Evolutionary conservation across 2,329 filamentous ascomycete species (phyloP).

Genomic region (Colletotrichum shisoi): DNA sequence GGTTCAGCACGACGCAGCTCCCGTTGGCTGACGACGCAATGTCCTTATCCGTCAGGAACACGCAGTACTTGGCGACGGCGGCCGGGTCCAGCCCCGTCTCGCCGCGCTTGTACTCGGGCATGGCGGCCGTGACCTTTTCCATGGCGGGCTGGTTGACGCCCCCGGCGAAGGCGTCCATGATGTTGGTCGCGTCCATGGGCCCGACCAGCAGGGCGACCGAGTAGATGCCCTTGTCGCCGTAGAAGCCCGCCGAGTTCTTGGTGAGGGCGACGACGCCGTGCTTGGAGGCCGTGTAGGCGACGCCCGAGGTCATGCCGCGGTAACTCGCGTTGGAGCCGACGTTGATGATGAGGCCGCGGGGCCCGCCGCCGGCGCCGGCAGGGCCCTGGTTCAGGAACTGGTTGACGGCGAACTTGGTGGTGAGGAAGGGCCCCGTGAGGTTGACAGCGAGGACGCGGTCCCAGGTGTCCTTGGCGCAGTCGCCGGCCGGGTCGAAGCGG

Average conservation of each 20-base stretch:
- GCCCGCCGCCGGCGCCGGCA: conserved; percentile 27
- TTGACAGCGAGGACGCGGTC: conserved; percentile 65
- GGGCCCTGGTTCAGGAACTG: conserved; percentile 54
- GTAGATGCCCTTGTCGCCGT: conserved; percentile 60
- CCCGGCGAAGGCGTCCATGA: conserved; percentile 50
- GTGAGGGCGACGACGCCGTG: conserved; percentile 63
- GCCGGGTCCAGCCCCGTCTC: conserved; percentile 46
- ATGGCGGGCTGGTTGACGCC: conserved; percentile 49
- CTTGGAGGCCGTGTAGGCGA: conserved; percentile 62
- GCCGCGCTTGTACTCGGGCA: conserved; percentile 45
- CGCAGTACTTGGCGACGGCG: conserved; percentile 52
- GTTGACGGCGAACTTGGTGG: conserved; percentile 61
- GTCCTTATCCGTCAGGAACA: conserved; percentile 49
- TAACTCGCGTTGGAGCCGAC: conserved; percentile 40
- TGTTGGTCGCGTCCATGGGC: conserved; percentile 37
- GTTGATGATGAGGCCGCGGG: conserved; percentile 42
- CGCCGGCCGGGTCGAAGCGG: conserved; percentile 61
- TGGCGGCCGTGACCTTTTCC: conserved; percentile 42
- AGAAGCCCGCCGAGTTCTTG: conserved; percentile 65
- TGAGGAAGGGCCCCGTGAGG: conserved; percentile 62
- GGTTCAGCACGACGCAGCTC: conserved; percentile 47
- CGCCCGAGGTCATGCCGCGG: conserved; percentile 46
- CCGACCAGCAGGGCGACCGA: conserved; percentile 37
- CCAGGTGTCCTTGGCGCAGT: conserved; percentile 58
- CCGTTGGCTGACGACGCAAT: conserved; percentile 49